Evolutionary conservation across 2,329 filamentous ascomycete species (phyloP).

Genomic region (Exophiala mesophila): DNA sequence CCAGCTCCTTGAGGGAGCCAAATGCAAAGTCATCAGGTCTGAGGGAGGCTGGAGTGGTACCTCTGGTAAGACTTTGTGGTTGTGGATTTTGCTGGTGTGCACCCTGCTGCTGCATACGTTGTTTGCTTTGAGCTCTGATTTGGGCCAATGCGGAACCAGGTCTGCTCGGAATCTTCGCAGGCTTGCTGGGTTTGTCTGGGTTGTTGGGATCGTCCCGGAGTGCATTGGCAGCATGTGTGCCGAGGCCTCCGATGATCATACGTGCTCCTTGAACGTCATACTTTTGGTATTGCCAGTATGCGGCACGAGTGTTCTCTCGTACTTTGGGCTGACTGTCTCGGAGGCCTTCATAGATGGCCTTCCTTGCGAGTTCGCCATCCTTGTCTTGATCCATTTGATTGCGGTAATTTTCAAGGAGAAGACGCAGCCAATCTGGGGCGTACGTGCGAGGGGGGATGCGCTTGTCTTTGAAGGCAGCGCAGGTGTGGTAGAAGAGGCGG

Average conservation of each 20-base stretch:
- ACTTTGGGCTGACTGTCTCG: constrained; percentile 85
- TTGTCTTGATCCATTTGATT: constrained; percentile 77
- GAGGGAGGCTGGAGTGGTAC: constrained; percentile 13
- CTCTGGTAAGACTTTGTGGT: constrained; percentile 10
- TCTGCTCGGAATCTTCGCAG: constrained; percentile 17
- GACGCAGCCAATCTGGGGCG: constrained; percentile 77
- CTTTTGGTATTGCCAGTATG: constrained; percentile 77
- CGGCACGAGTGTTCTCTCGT: constrained; percentile 75
- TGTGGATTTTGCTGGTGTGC: neutral
- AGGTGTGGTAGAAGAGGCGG: constrained; percentile 81
- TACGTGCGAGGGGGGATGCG: constrained; percentile 81
- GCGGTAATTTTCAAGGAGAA: constrained; percentile 71
- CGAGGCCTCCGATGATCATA: constrained; percentile 74
- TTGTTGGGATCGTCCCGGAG: constrained; percentile 81
- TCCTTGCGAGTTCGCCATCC: constrained; percentile 76
- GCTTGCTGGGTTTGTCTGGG: constrained; percentile 36
- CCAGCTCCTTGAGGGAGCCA: constrained; percentile 13
- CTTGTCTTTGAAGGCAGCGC: constrained; percentile 80
- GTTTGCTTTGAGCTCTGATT: constrained; percentile 24
- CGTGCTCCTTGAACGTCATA: constrained; percentile 77
- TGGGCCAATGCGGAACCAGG: constrained; percentile 24
- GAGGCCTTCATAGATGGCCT: constrained; percentile 84
- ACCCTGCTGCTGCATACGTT: constrained; percentile 12
- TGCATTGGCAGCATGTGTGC: constrained; percentile 70
- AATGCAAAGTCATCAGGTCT: constrained; percentile 18